Evolutionary conservation across 2,329 filamentous ascomycete species (phyloP).

Genomic region (Ophiocordyceps camponoti-saundersi): DNA sequence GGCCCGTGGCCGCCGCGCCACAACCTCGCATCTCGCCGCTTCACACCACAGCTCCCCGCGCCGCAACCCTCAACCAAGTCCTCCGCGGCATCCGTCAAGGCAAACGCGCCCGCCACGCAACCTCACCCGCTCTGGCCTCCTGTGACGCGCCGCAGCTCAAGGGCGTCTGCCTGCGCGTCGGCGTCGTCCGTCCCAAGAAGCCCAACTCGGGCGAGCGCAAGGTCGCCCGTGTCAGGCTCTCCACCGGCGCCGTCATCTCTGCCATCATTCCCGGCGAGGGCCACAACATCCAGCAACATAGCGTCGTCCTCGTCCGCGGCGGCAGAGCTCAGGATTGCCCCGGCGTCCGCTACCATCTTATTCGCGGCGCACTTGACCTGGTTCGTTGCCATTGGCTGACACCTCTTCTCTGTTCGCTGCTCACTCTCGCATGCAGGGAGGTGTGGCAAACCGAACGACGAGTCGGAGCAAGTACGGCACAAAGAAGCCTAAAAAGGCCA

Average conservation of each 20-base stretch:
- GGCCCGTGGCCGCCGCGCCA: background rate
- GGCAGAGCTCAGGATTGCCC: constrained; percentile 93
- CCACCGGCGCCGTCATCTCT: constrained; percentile 71
- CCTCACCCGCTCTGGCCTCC: constrained; percentile 66
- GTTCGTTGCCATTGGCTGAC: constrained; percentile 33
- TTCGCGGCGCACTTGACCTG: constrained; percentile 83
- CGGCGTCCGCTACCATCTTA: constrained; percentile 89
- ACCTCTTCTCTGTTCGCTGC: background rate
- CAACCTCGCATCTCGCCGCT: constrained; percentile 18
- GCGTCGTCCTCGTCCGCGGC: constrained; percentile 87
- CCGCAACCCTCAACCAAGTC: constrained; percentile 59
- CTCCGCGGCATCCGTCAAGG: constrained; percentile 59
- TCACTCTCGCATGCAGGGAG: constrained; percentile 43
- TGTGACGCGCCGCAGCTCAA: constrained; percentile 67
- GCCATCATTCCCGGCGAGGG: constrained; percentile 95
- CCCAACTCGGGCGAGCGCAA: constrained; percentile 96
- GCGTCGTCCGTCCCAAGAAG: constrained; percentile 91
- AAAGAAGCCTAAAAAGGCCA: constrained; percentile 88
- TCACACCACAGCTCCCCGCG: constrained; percentile 36
- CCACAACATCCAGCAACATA: constrained; percentile 98
- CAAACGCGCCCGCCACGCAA: constrained; percentile 68
- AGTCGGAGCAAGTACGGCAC: constrained; percentile 94
- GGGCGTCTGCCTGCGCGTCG: constrained; percentile 89
- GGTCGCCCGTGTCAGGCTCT: constrained; percentile 79
- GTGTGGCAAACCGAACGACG: constrained; percentile 69